Conservation (phyloP, 169 alveolate genomes). For the Cryptosporidium canis region DNA sequence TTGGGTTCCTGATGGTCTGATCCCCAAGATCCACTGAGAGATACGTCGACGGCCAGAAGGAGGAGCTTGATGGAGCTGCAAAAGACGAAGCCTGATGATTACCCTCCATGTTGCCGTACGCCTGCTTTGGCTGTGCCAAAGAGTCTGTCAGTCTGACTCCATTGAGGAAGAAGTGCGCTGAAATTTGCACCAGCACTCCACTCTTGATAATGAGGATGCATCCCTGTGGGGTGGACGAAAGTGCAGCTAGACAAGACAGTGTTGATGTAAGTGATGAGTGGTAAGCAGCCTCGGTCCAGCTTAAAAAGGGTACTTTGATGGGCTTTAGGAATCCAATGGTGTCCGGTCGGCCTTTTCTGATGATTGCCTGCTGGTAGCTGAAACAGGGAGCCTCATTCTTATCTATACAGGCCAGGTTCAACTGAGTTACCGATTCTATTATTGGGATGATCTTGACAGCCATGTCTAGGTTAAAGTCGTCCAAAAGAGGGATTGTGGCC, state of each 20-base stretch:
- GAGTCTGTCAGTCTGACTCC: background rate
- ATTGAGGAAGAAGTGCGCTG: slow-evolving; percentile 7
- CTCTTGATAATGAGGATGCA: slow-evolving; percentile 39
- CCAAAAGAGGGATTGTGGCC: background rate
- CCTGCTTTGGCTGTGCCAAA: background rate
- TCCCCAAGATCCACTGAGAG: slow-evolving; percentile 5
- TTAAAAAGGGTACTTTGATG: slow-evolving; percentile 20
- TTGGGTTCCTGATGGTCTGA: slow-evolving; percentile 37
- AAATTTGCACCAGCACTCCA: slow-evolving; percentile 27
- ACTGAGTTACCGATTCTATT: slow-evolving; percentile 21
- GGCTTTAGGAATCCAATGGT: slow-evolving; percentile 35
- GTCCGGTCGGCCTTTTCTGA: background rate
- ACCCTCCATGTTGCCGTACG: background rate
- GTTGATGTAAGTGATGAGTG: background rate
- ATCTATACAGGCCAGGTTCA: background rate
- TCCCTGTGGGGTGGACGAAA: slow-evolving; percentile 50
- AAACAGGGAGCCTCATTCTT: slow-evolving; percentile 12
- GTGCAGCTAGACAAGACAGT: slow-evolving; percentile 12
- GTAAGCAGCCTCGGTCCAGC: slow-evolving; percentile 51
- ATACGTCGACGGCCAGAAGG: slow-evolving; percentile 49
- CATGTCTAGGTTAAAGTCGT: slow-evolving; percentile 21
- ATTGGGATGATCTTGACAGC: slow-evolving; percentile 16
- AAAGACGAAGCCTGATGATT: background rate
- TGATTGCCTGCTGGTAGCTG: background rate
- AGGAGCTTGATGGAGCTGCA: background rate